Conservation (phyloP, 1,284 basidiomycete species). For the Papiliotrema fonsecae region DNA sequence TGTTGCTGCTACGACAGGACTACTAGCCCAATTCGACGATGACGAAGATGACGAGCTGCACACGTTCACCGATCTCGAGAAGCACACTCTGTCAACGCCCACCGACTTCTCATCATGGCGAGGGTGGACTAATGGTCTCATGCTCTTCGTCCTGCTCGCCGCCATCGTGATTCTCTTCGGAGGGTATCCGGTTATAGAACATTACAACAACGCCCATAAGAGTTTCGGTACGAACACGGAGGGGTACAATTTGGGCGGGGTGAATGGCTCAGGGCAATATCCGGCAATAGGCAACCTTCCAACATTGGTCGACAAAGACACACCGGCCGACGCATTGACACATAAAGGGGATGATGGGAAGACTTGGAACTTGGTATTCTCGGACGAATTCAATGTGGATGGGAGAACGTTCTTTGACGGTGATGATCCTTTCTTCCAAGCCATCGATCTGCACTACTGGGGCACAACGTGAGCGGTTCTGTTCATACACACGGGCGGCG, state of each 20-base stretch:
- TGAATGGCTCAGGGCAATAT: constrained; percentile 67
- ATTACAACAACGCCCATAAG: constrained; percentile 47
- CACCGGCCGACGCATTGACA: constrained; percentile 56
- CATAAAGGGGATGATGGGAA: constrained; percentile 63
- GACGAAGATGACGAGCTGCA: constrained; percentile 57
- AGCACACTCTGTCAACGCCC: constrained; percentile 47
- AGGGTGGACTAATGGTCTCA: constrained; percentile 55
- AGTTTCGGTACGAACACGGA: constrained; percentile 21
- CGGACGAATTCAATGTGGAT: constrained; percentile 79
- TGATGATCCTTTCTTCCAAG: constrained; percentile 53
- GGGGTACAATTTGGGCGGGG: constrained; percentile 67
- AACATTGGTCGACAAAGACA: constrained; percentile 62
- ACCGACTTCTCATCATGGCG: constrained; percentile 36
- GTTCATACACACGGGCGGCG: neutral
- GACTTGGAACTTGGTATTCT: constrained; percentile 67
- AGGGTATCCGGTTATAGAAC: constrained; percentile 70
- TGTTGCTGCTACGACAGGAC: neutral
- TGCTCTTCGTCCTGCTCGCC: constrained; percentile 48
- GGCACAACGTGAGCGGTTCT: constrained; percentile 36
- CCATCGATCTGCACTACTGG: constrained; percentile 54
- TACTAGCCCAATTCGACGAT: constrained; percentile 9
- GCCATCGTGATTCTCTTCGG: constrained; percentile 63
- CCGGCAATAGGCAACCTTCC: constrained; percentile 55
- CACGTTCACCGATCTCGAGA: constrained; percentile 48
- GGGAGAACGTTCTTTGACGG: constrained; percentile 54